Percentiles rank a stretch among this genome's conserved stretches.
phyloP scores from a whole-genome alignment of 2,329 filamentous ascomycete genomes.

The Pseudopyrenochaeta lycopersici region DNA sequence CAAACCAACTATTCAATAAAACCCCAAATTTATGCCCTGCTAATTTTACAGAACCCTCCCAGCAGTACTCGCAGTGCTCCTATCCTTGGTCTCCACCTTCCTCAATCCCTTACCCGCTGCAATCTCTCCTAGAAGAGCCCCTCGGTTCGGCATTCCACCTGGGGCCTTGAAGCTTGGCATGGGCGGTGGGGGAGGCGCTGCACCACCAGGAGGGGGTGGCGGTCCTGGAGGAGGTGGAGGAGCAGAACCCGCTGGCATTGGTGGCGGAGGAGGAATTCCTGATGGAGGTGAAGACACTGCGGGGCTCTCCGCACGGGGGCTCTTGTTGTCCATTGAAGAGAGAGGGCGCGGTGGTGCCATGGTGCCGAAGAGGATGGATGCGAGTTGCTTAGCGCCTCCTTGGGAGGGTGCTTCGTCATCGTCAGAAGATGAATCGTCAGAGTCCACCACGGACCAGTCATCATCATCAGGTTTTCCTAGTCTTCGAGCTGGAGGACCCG shows the following conservation, averaged over 20 bases:
- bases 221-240: slow-evolving; percentile 59
- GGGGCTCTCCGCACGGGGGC: slow-evolving; percentile 54
- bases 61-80: slow-evolving; percentile 74
- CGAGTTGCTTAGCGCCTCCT: slow-evolving; percentile 88
- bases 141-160: slow-evolving; percentile 49
- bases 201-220: slow-evolving; percentile 54
- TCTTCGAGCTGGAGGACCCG: slow-evolving; percentile 61
- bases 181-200: slow-evolving; percentile 46
- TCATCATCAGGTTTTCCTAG: slow-evolving; percentile 70
- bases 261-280: slow-evolving; percentile 62
- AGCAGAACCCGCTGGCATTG: slow-evolving; percentile 55
- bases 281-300: slow-evolving; percentile 51
- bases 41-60: slow-evolving; percentile 69
- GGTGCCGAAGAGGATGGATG: slow-evolving; percentile 93
- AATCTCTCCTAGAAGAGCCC: slow-evolving; percentile 82
- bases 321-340: slow-evolving; percentile 80
- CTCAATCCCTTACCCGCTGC: slow-evolving; percentile 79
- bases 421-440: slow-evolving; percentile 73
- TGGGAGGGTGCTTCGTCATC: slow-evolving; percentile 80
- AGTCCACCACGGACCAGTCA: slow-evolving; percentile 84
- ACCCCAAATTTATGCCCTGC: neutral
- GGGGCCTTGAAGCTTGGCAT: slow-evolving; percentile 54
- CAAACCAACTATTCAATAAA: neutral
- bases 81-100: slow-evolving; percentile 91
- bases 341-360: slow-evolving; percentile 93